Percentiles rank a stretch among this genome's conserved stretches.
Conservation (phyloP, 2,329 filamentous ascomycete genomes). For the Acrocalymma vagum region DNA sequence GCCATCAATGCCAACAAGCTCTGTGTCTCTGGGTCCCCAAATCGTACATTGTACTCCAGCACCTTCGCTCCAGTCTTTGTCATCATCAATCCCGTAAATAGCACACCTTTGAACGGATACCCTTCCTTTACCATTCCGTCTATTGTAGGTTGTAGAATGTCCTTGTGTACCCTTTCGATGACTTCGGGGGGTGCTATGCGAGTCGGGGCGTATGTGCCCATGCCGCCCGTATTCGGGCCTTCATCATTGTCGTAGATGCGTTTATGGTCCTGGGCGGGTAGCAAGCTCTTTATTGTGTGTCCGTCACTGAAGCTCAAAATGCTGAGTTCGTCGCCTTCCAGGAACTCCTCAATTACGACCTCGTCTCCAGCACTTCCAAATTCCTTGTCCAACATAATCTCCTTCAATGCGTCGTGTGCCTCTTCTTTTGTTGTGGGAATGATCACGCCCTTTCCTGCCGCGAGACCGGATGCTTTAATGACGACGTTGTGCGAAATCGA, state of each 20-base stretch:
- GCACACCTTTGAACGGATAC: conserved; percentile 66
- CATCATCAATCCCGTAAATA: conserved; percentile 95
- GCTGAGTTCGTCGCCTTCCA: conserved; percentile 90
- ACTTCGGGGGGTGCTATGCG: conserved; percentile 63
- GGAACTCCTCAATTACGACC: conserved; percentile 94
- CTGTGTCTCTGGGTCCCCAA: conserved; percentile 92
- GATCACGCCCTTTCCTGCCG: conserved; percentile 95
- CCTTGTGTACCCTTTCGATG: conserved; percentile 79
- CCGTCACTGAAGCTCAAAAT: conserved; percentile 94
- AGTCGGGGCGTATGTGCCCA: conserved; percentile 94
- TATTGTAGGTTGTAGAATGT: conserved; percentile 88
- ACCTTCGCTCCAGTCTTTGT: conserved; percentile 81
- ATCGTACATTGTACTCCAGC: conserved; percentile 92
- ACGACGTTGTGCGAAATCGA: conserved; percentile 60
- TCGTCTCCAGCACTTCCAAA: conserved; percentile 89
- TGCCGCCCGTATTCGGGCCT: conserved; percentile 94
- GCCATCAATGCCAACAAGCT: conserved; percentile 84
- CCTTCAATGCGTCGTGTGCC: conserved; percentile 79
- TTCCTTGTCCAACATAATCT: conserved; percentile 88
- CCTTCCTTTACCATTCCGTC: conserved; percentile 84
- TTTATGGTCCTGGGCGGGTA: conserved; percentile 97
- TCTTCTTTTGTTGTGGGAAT: conserved; percentile 84
- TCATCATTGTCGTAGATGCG: conserved; percentile 88
- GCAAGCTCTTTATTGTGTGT: conserved; percentile 81
- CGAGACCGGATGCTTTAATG: conserved; percentile 92